Evolutionary conservation across 2,329 filamentous ascomycete species (phyloP).

Genomic region (Fusarium bactridioides): DNA sequence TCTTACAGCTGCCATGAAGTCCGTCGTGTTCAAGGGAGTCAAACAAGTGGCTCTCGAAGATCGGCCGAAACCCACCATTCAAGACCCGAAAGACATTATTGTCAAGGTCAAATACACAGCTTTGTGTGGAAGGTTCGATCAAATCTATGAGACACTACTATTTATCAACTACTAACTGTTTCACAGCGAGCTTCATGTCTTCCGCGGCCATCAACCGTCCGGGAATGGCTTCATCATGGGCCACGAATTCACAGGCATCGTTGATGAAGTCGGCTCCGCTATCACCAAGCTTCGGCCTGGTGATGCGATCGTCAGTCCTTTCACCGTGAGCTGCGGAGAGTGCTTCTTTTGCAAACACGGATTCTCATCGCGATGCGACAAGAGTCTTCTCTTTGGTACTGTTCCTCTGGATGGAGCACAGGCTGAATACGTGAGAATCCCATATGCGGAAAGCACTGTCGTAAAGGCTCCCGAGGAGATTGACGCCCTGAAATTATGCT

Average conservation of each 20-base stretch:
- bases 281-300: constrained; percentile 40
- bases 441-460: constrained; percentile 12
- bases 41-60: constrained; percentile 4
- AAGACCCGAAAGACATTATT: background rate
- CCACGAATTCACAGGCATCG: constrained; percentile 83
- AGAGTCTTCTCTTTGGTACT: constrained; percentile 7
- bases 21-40: constrained; percentile 22
- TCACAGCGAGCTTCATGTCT: constrained; percentile 74
- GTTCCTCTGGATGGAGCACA: constrained; percentile 18
- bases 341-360: constrained; percentile 24
- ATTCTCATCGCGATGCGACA: constrained; percentile 22
- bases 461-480: constrained; percentile 21
- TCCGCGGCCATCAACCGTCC: constrained; percentile 79
- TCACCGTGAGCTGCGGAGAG: constrained; percentile 28
- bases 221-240: constrained; percentile 70
- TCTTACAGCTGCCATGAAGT: background rate
- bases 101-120: constrained; percentile 24
- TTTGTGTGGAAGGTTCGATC: constrained; percentile 14
- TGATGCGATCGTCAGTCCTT: constrained; percentile 20
- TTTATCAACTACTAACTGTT: too few relatives aligned
- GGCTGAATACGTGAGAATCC: constrained; percentile 28
- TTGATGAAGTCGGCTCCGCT: constrained; percentile 69
- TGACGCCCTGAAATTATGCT: constrained; percentile 11
- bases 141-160: fast-evolving
- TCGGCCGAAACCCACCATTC: constrained; percentile 6